Conservation (phyloP, 306 rosid genomes). For the Malus asiatica region DNA sequence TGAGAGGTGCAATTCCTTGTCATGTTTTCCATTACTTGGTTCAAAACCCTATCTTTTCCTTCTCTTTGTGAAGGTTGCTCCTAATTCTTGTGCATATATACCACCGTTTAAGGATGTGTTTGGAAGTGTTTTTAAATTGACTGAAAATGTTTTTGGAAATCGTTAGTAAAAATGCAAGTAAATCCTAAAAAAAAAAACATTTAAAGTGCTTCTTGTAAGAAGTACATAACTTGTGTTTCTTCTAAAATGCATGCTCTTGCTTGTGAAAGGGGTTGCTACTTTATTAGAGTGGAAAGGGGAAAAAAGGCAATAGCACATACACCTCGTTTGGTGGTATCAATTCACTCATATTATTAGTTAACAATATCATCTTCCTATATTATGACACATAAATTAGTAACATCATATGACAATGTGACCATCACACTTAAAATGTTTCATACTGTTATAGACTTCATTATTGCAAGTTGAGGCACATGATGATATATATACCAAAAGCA, state of each 20-base stretch:
- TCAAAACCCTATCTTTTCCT: not conserved
- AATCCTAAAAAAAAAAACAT: too few relatives aligned
- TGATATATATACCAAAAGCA: not conserved
- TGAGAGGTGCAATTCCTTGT: conserved; percentile 5
- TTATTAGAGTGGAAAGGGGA: not conserved
- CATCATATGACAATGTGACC: not conserved
- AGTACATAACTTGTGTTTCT: too few relatives aligned
- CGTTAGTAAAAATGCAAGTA: too few relatives aligned
- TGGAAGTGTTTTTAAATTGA: too few relatives aligned
- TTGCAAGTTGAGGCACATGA: not conserved
- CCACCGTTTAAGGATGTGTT: not conserved
- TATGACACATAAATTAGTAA: too few relatives aligned
- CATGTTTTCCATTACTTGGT: conserved; percentile 10
- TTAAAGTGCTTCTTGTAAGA: too few relatives aligned
- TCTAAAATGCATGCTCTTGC: not conserved
- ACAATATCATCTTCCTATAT: too few relatives aligned
- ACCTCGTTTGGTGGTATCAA: not conserved
- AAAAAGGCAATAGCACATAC: not conserved
- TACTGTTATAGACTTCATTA: not conserved
- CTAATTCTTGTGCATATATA: not conserved
- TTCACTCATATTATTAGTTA: not conserved
- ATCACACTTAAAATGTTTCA: not conserved
- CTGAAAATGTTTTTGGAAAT: too few relatives aligned
- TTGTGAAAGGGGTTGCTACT: not conserved
- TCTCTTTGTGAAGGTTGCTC: not conserved